These are phyloP conservation scores for Globisporangium barbulae DNA, from an alignment of 352 stramenopile genomes.

Conservation along the genomic window DNA sequence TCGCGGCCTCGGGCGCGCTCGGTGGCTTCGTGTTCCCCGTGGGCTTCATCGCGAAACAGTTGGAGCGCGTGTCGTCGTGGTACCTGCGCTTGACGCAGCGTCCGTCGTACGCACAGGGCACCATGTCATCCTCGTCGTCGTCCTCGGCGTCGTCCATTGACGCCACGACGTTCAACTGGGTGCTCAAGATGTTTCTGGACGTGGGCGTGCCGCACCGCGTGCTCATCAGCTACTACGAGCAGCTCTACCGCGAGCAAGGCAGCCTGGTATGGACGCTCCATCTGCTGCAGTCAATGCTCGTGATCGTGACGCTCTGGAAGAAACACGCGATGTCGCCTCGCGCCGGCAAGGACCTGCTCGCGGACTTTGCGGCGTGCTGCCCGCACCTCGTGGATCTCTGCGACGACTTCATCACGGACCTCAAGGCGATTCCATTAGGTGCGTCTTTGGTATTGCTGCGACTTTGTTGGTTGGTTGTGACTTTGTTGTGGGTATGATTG, in stretches of 20 bases:
- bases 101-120: slow-evolving; percentile 26
- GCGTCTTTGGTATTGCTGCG: slow-evolving; percentile 19
- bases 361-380: slow-evolving; percentile 75
- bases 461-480: not conserved
- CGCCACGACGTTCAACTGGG: slow-evolving; percentile 74
- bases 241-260: slow-evolving; percentile 69
- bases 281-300: slow-evolving; percentile 70
- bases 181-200: slow-evolving; percentile 79
- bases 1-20: slow-evolving; percentile 19
- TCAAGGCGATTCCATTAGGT: slow-evolving; percentile 76
- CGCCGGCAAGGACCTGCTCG: slow-evolving; percentile 58
- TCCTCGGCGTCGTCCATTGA: slow-evolving; percentile 56
- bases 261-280: slow-evolving; percentile 68
- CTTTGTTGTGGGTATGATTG: not conserved
- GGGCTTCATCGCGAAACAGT: slow-evolving; percentile 61
- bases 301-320: slow-evolving; percentile 79
- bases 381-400: slow-evolving; percentile 75
- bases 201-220: slow-evolving; percentile 72
- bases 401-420: slow-evolving; percentile 78
- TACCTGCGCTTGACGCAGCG: slow-evolving; percentile 65
- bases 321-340: slow-evolving; percentile 74
- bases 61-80: slow-evolving; percentile 80
- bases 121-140: slow-evolving; percentile 36
- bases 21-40: slow-evolving; percentile 73
- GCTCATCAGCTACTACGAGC: slow-evolving; percentile 77